A percentile compares a stretch with the other conserved stretches of the same genome.
These are phyloP conservation scores for Ganoderma multipileum DNA, from an alignment of 1,284 basidiomycete genomes.

Conservation along the genomic window DNA sequence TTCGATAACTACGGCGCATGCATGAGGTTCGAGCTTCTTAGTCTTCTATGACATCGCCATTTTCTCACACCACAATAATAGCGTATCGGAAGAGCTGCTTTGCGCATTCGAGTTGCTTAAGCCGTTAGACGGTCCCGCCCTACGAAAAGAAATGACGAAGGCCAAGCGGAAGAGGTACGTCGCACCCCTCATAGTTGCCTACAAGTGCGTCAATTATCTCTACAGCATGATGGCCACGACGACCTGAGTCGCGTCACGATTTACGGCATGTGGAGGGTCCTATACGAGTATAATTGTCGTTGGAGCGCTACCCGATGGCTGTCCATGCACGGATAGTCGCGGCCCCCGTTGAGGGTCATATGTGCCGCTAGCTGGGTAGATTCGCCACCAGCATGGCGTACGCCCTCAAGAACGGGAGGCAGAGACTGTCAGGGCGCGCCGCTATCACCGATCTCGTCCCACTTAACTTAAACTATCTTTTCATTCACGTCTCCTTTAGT, in stretches of 20 bases:
- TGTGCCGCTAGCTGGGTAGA: constrained; percentile 6
- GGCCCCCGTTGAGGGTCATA: constrained; percentile 10
- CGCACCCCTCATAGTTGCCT: not conserved
- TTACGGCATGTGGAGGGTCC: constrained; percentile 26
- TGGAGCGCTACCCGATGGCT: constrained; percentile 23
- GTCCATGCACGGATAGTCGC: constrained; percentile 15
- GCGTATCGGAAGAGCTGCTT: constrained; percentile 95
- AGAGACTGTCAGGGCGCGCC: constrained; percentile 18
- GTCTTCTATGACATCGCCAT: constrained; percentile 14
- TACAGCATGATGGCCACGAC: constrained; percentile 43
- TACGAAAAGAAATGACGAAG: constrained; percentile 99
- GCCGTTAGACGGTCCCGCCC: constrained; percentile 92
- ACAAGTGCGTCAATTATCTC: not conserved
- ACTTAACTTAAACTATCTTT: constrained; percentile 37
- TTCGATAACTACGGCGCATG: constrained; percentile 98
- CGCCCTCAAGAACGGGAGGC: constrained; percentile 16
- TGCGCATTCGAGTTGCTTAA: constrained; percentile 99
- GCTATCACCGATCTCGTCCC: constrained; percentile 16
- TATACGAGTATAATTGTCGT: constrained; percentile 42
- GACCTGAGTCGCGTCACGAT: constrained; percentile 30
- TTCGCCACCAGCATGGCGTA: constrained; percentile 4
- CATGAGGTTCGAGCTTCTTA: constrained; percentile 68
- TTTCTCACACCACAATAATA: constrained; percentile 44
- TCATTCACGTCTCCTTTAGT: constrained; percentile 29
- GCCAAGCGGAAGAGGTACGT: constrained; percentile 93